A percentile compares a stretch with the other conserved stretches of the same genome.
Evolutionary conservation across 148 eudicot genomes (phyloP).

Genomic region (Persicaria maculosa): DNA sequence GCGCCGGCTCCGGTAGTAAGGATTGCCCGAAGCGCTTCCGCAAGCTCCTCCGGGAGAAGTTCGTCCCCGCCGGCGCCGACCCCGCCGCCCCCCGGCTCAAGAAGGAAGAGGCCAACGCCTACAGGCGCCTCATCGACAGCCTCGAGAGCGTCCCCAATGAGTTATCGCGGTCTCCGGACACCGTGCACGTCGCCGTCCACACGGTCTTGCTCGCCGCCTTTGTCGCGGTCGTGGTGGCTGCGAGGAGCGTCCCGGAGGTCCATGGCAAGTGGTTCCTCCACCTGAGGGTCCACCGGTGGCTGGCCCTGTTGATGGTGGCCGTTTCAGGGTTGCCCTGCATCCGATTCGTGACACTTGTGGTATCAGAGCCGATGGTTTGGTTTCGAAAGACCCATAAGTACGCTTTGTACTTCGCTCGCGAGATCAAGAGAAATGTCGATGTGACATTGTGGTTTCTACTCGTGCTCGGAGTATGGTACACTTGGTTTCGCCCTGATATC

Average conservation of each 20-base stretch:
- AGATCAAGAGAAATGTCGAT: neutral
- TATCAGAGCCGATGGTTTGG: constrained; percentile 3
- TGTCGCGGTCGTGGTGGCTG: neutral
- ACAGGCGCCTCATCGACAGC: neutral
- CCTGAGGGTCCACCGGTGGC: neutral
- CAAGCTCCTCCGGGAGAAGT: neutral
- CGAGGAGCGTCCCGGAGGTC: neutral
- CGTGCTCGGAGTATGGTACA: constrained; percentile 3
- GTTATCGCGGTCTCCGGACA: neutral
- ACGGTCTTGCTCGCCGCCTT: neutral
- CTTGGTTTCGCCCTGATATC: constrained; percentile 6
- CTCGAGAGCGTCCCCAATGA: neutral
- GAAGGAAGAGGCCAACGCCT: neutral
- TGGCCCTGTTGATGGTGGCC: neutral
- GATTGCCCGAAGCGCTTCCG: neutral
- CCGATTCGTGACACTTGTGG: neutral
- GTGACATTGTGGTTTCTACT: constrained; percentile 6
- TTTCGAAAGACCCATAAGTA: neutral
- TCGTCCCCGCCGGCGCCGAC: neutral
- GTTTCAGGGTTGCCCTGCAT: constrained; percentile 1
- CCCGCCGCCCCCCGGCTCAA: neutral
- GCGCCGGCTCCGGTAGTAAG: no score
- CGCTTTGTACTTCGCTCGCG: neutral
- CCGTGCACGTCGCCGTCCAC: neutral
- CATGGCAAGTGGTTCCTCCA: neutral